Percentiles rank a stretch among this genome's conserved stretches.
Conservation (phyloP, 306 rosid genomes). For the Adenanthera pavonina region DNA sequence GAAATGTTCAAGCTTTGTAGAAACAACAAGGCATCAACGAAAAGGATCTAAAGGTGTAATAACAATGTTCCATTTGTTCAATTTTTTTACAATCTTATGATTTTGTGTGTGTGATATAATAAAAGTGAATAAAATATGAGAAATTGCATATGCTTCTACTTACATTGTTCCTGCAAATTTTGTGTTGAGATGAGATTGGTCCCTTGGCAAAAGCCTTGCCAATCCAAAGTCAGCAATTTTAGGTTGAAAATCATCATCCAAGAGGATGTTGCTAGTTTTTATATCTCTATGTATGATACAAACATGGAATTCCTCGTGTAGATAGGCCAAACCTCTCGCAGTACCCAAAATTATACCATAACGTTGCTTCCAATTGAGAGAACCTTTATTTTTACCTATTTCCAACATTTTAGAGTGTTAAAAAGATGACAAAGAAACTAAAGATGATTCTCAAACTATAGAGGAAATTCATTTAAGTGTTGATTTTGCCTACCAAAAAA, state of each 20-base stretch:
- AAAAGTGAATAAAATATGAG: constrained; percentile 10
- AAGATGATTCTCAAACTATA: neutral
- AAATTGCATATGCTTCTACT: constrained; percentile 34
- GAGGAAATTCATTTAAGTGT: neutral
- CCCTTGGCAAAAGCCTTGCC: constrained; percentile 64
- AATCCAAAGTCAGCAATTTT: constrained; percentile 77
- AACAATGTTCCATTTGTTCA: neutral
- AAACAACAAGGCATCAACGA: neutral
- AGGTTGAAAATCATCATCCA: constrained; percentile 61
- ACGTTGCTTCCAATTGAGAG: constrained; percentile 66
- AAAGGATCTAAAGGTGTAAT: neutral
- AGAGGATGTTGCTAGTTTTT: constrained; percentile 66
- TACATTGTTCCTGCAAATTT: constrained; percentile 80
- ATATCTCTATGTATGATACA: constrained; percentile 81
- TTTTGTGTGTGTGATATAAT: neutral
- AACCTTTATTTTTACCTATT: constrained; percentile 44
- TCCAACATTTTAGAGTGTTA: neutral
- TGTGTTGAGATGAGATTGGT: constrained; percentile 70
- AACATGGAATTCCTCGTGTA: constrained; percentile 71
- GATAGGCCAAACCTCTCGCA: constrained; percentile 64
- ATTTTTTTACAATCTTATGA: neutral
- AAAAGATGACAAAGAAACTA: neutral
- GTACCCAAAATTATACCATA: constrained; percentile 60
- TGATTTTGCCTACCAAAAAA: constrained; percentile 54
- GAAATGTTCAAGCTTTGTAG: neutral